phyloP scores from a whole-genome alignment of 1,139 yeast species.

The Hyphopichia buzzinii region DNA sequence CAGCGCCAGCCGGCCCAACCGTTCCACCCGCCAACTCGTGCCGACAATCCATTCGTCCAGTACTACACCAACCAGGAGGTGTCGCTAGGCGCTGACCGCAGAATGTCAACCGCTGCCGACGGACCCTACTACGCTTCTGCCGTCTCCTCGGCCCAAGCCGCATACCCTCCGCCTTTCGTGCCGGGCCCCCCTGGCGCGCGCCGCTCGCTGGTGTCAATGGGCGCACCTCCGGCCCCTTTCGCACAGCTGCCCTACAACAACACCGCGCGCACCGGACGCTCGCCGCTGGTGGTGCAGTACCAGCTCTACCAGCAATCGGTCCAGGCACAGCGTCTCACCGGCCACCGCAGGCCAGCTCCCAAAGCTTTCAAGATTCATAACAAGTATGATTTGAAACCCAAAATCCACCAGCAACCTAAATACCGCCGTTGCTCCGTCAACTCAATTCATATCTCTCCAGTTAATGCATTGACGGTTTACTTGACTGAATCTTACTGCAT shows the following conservation, averaged over 20 bases:
- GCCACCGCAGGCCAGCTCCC: conserved; percentile 36
- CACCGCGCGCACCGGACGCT: conserved; percentile 20
- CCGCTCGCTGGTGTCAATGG: conserved; percentile 4
- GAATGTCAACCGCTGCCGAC: conserved; percentile 47
- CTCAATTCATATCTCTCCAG: conserved; percentile 81
- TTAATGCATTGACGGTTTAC: conserved; percentile 75
- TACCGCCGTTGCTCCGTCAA: conserved; percentile 79
- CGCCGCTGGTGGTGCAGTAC: conserved; percentile 38
- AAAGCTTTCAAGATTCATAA: conserved; percentile 35
- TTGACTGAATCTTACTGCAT: conserved; percentile 78
- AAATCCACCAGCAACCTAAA: conserved; percentile 63
- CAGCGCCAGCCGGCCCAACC: conserved; percentile 22
- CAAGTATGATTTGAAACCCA: conserved; percentile 61
- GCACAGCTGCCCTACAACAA: conserved; percentile 3
- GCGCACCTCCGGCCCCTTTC: conserved; percentile 2
- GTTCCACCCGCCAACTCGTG: conserved; percentile 46
- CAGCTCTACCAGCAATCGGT: conserved; percentile 36
- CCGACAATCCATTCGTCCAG: conserved; percentile 48
- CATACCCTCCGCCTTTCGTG: conserved; percentile 1
- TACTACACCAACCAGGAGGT: conserved; percentile 45
- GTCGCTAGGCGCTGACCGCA: conserved; percentile 29
- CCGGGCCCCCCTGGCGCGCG: conserved; percentile 4
- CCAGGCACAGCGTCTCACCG: conserved; percentile 23
- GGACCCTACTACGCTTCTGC: conserved; percentile 14
- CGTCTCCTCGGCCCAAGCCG: conserved; percentile 4